A percentile compares a stretch with the other conserved stretches of the same genome.
phyloP scores from a whole-genome alignment of 768 basidiomycete species.

The Suillus subalutaceus region DNA sequence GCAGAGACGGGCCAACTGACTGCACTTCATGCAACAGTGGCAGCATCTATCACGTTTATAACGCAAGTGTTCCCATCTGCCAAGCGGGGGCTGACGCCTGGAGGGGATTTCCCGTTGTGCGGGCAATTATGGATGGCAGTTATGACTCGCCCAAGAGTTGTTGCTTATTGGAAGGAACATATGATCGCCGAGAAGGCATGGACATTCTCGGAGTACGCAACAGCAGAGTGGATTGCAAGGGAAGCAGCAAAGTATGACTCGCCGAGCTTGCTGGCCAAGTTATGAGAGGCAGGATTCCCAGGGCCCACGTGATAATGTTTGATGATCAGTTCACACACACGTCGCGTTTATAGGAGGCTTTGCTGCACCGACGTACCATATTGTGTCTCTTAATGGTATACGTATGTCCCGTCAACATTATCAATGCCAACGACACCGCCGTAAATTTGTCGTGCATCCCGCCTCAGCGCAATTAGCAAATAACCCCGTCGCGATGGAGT shows the following conservation, averaged over 20 bases:
- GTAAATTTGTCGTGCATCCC: background rate
- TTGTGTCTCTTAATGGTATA: background rate
- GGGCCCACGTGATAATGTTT: too few species aligned
- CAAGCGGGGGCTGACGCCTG: slow-evolving; percentile 14
- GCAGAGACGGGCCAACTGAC: slow-evolving; percentile 15
- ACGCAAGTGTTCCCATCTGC: slow-evolving; percentile 24
- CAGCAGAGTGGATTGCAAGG: slow-evolving; percentile 25
- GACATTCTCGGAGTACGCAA: slow-evolving; percentile 17
- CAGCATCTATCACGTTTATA: slow-evolving; percentile 25
- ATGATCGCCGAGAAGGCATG: slow-evolving; percentile 15
- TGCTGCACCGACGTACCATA: background rate
- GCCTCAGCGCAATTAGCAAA: background rate
- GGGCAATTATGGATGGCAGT: slow-evolving; percentile 27
- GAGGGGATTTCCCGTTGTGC: slow-evolving; percentile 23
- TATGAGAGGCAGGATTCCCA: background rate
- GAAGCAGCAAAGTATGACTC: slow-evolving; percentile 15
- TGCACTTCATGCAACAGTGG: slow-evolving; percentile 20
- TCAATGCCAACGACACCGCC: background rate
- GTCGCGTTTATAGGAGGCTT: background rate
- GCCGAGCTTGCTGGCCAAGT: background rate
- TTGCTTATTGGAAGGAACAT: slow-evolving; percentile 22
- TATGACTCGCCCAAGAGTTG: slow-evolving; percentile 15
- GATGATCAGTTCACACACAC: background rate
- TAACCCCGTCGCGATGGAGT: background rate
- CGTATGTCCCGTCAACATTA: background rate